Evolutionary conservation across 192 early-diverging fungal genomes (phyloP).

Genomic region (Oehlia diaphana): DNA sequence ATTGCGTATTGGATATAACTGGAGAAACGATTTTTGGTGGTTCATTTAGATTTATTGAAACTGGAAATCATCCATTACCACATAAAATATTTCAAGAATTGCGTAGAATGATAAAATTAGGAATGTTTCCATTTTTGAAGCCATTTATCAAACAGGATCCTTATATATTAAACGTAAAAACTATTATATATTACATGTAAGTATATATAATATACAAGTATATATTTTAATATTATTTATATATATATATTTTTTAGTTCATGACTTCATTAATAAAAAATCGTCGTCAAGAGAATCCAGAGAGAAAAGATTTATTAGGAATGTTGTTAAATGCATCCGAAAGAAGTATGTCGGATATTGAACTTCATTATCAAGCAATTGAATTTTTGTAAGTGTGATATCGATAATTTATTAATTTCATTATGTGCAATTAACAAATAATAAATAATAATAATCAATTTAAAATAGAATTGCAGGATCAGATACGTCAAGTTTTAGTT

Average conservation of each 20-base stretch:
- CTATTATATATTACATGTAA: neutral
- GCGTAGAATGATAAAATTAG: neutral
- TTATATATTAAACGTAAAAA: conserved; percentile 7
- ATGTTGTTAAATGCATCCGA: conserved; percentile 34
- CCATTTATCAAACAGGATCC: neutral
- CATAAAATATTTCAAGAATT: conserved; percentile 27
- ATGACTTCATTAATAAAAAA: neutral
- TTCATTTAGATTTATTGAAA: conserved; percentile 49
- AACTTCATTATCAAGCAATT: conserved; percentile 29
- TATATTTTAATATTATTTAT: neutral
- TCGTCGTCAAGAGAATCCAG: neutral
- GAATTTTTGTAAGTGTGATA: conserved; percentile 14
- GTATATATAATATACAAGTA: neutral
- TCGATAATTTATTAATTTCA: neutral
- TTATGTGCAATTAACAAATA: neutral
- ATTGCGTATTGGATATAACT: conserved; percentile 50
- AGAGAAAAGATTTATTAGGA: conserved; percentile 41
- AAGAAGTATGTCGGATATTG: conserved; percentile 13
- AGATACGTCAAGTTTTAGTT: conserved; percentile 34
- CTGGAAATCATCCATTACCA: conserved; percentile 51
- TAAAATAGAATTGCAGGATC: conserved; percentile 37
- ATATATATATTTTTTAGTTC: conserved; percentile 3
- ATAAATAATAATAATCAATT: neutral
- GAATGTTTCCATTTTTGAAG: neutral
- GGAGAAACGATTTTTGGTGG: conserved; percentile 54